Evolutionary conservation across 441 rosid genomes (phyloP).

Genomic region (Adansonia madagascariensis): DNA sequence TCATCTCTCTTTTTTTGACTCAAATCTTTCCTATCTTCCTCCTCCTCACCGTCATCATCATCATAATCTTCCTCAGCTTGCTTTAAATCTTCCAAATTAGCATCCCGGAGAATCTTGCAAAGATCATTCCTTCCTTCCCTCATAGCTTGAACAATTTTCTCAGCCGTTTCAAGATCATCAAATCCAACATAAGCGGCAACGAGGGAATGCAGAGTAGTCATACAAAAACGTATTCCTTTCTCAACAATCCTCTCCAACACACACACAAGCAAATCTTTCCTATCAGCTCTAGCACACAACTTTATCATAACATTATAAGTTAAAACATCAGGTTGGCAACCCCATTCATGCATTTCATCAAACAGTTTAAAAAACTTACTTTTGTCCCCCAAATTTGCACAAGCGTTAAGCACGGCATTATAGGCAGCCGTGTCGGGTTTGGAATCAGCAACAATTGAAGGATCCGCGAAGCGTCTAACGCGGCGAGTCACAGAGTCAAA

Average conservation of each 20-base stretch:
- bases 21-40: conserved; percentile 21
- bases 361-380: conserved; percentile 66
- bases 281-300: conserved; percentile 69
- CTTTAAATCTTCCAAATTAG: conserved; percentile 45
- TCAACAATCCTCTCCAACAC: conserved; percentile 74
- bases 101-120: conserved; percentile 71
- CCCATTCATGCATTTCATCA: conserved; percentile 66
- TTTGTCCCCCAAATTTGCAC: conserved; percentile 76
- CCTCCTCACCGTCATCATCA: conserved; percentile 36
- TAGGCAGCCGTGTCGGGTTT: conserved; percentile 84
- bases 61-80: conserved; percentile 28
- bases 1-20: conserved; percentile 28
- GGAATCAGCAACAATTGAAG: conserved; percentile 54
- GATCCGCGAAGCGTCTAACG: conserved; percentile 51
- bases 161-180: conserved; percentile 74
- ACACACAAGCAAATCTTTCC: conserved; percentile 75
- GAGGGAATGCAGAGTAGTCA: conserved; percentile 81
- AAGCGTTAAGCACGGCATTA: conserved; percentile 88
- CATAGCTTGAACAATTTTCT: conserved; percentile 85
- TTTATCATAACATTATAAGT: conserved; percentile 84
- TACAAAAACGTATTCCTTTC: conserved; percentile 60
- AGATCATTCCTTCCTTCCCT: conserved; percentile 84
- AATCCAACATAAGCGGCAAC: conserved; percentile 95
- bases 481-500: conserved; percentile 59
- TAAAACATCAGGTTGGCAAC: conserved; percentile 71